These are phyloP conservation scores for Nicotiana tabacum DNA, from an alignment of 257 asterid species.

Conservation along the genomic window DNA sequence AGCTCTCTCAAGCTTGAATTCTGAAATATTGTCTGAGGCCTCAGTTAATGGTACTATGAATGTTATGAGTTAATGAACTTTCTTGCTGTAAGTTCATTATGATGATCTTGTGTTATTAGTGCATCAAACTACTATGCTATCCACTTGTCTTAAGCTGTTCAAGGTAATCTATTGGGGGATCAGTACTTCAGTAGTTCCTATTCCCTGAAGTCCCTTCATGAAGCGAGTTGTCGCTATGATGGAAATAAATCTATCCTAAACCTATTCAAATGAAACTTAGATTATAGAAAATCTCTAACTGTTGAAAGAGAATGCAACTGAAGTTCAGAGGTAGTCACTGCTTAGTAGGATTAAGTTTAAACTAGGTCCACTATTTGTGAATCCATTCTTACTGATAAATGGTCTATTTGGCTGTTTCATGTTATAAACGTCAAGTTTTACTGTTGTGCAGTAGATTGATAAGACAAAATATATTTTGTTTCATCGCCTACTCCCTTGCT, in stretches of 20 bases:
- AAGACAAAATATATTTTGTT: neutral
- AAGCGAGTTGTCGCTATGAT: neutral
- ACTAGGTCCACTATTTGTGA: neutral
- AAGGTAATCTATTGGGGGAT: neutral
- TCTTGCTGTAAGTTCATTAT: neutral
- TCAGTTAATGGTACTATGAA: conserved; percentile 76
- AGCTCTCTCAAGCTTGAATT: conserved; percentile 85
- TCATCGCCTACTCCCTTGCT: neutral
- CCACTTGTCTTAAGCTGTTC: neutral
- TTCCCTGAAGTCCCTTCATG: neutral
- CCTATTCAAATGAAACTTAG: neutral
- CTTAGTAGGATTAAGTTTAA: neutral
- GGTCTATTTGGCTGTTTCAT: neutral
- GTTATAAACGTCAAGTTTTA: neutral
- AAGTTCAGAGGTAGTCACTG: neutral
- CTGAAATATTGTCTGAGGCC: conserved; percentile 79
- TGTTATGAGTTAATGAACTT: conserved; percentile 18
- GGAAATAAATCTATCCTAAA: neutral
- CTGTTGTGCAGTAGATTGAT: neutral
- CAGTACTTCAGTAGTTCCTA: neutral
- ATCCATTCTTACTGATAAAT: neutral
- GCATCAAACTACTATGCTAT: neutral
- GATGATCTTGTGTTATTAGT: conserved; percentile 1
- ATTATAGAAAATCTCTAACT: neutral
- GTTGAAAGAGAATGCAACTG: neutral